Evolutionary conservation across 2,329 filamentous ascomycete species (phyloP), one percentile per base, ranked within the genome.

Genomic region (Phaeomoniella chlamydospora): DNA sequence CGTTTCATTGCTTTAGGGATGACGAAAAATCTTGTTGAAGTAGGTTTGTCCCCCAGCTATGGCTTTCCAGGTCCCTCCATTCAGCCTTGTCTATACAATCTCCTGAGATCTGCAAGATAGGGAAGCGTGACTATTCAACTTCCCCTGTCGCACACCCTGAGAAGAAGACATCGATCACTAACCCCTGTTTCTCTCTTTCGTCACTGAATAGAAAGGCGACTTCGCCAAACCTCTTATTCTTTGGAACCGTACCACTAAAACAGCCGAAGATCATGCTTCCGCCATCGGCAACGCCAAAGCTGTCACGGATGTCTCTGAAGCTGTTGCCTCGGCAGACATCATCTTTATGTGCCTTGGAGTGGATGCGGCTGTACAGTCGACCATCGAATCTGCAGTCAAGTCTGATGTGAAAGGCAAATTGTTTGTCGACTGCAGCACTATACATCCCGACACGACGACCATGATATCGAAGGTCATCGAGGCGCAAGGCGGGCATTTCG

Each of bases 361-460:
- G 51, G 86, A 94, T 53, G 63, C 70, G 2, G 80, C 81, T 4
- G 74, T 92, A 31, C 68, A 74, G 39, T 60, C 68, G 3, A 72
- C 74, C 14, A 68, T 84, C 40, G 56, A 67, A 30, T 53, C 65
- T 3, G 70, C 79, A 18, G 59, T 84, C 3, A 48, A 69, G 33
- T 51, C 59, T 13, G 61, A 74, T 39, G 59, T 82, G 13, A 65
- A 65, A 17, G 76, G 74, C 41, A 94, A 93, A 61, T 63, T 90
- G 12, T 77, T 94, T 45, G 70, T 93, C 18, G 86, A 94, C 52
- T 87, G 80, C 66, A 90, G 83, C 3, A 94, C 86, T 16, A 73
- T 94, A 22, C 81, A 90, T 55, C 86, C 87, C 0, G 79, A 87
- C 37, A 85, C 81, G 3, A 82, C 81, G 1, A 72, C 82, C 41